Base-by-base conservation (phyloP, 352 stramenopile genomes). In the Globisporangium spiculum region DNA sequence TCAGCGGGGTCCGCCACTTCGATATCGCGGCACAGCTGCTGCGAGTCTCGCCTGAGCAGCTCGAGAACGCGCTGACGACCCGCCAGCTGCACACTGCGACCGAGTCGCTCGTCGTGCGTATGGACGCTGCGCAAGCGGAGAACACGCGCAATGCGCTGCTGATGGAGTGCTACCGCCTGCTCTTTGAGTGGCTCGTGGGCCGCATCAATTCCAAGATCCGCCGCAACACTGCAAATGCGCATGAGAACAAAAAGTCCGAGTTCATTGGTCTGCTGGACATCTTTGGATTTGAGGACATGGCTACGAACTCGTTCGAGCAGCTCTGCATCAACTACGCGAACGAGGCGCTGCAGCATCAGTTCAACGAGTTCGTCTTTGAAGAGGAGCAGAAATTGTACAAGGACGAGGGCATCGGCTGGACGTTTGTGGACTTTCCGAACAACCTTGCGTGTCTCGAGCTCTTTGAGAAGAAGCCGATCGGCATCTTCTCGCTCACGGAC, bases 151-250 rank as follows among this genome's bases (percentile, higher is more conserved):
- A 98, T 64, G 93, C 91, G 26, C 78, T 98, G 10, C 84, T 90
- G 12, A 98, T 98, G 88, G 91, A 95, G 72, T 86, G 95, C 59
- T 99, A 98, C 73, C 80, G 90, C 10, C 72, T 94, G 58, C 74
- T 98, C 4, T 98, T 98, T 67, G 84, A 97, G 50, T 99, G 95
- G 94, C 86, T 99, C 53, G 96, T 99, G 38, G 78, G 79, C 7
- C 80, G 82, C 12, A 89, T 98, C 66, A 98, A 98, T 77, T 77
- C 82, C 59, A 89, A 90, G 70, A 94, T 97, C n/a, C 77, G 75
- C 27, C 63, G 65, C 22, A 71, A 76, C 20, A 24, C 54, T 54
- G 56, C 32, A 46, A 22, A 34, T 26, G 26, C n/a, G 9, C n/a
- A 16, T 27, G 73, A 18, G 66, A 69, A 61, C 44, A 68, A 22